A percentile compares a stretch with the other conserved stretches of the same genome.
Conservation (phyloP, 345 rosid genomes). For the Citrus cavaleriei region DNA sequence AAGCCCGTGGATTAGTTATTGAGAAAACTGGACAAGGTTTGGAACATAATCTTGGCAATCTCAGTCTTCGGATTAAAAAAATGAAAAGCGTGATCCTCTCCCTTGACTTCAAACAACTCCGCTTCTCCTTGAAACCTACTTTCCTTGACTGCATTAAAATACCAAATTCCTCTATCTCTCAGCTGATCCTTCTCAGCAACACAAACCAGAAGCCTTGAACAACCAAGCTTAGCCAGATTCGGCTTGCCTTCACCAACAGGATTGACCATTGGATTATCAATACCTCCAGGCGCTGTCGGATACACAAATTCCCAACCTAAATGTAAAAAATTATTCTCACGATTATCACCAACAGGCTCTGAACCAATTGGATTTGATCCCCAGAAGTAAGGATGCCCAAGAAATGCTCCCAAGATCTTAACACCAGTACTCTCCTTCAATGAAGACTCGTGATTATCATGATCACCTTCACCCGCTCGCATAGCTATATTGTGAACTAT, state of each 20-base stretch:
- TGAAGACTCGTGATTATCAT: too few species aligned
- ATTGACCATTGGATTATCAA: constrained; percentile 21
- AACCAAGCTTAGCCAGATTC: constrained; percentile 22
- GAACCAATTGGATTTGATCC: constrained; percentile 25
- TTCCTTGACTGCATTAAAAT: constrained; percentile 15
- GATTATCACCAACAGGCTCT: not conserved
- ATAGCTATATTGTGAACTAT: constrained; percentile 22
- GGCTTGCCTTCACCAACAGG: constrained; percentile 25
- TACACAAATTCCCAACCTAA: constrained; percentile 4
- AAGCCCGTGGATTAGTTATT: not conserved
- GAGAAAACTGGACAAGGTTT: constrained; percentile 19
- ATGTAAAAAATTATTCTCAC: not conserved
- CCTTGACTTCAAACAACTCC: constrained; percentile 29
- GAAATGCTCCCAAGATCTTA: constrained; percentile 18
- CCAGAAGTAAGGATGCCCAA: constrained; percentile 34
- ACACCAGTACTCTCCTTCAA: not conserved
- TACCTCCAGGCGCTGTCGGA: constrained; percentile 18
- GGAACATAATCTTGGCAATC: constrained; percentile 16
- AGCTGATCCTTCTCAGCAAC: constrained; percentile 33
- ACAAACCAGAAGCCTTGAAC: constrained; percentile 20
- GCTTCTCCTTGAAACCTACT: constrained; percentile 33
- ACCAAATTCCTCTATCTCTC: constrained; percentile 24
- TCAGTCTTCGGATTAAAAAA: constrained; percentile 1
- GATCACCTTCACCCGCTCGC: constrained; percentile 5
- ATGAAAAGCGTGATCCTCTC: constrained; percentile 37